Conservation (phyloP, 495 filamentous ascomycete species). For the Parachaetomium inaequale region DNA sequence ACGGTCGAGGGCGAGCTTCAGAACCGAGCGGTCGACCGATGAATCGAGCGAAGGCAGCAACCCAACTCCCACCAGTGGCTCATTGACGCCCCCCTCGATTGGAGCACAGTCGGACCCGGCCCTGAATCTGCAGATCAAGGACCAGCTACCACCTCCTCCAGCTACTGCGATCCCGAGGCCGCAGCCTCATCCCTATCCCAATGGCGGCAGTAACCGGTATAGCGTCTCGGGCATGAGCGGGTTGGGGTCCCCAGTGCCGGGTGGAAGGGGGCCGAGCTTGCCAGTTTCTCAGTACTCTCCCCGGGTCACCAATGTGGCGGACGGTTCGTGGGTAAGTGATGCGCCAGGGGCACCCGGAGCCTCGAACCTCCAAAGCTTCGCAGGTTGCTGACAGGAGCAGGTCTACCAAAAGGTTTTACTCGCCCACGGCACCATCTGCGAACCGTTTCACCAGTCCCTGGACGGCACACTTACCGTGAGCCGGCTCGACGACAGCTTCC, state of each 20-base stretch:
- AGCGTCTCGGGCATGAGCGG: conserved; percentile 54
- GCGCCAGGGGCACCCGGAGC: not conserved
- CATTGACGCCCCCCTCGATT: conserved; percentile 46
- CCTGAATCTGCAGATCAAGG: conserved; percentile 45
- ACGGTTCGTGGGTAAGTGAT: conserved; percentile 72
- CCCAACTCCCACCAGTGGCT: conserved; percentile 46
- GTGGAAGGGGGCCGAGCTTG: conserved; percentile 48
- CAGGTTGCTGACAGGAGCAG: conserved; percentile 42
- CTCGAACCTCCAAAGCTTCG: too few species aligned
- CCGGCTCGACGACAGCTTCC: conserved; percentile 80
- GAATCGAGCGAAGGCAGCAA: conserved; percentile 46
- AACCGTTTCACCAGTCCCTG: conserved; percentile 62
- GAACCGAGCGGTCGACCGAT: conserved; percentile 52
- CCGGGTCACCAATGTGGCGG: conserved; percentile 67
- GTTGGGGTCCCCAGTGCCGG: conserved; percentile 54
- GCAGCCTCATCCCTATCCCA: conserved; percentile 43
- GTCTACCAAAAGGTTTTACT: conserved; percentile 87
- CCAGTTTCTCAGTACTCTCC: conserved; percentile 75
- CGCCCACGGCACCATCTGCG: conserved; percentile 73
- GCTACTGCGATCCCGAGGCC: conserved; percentile 33
- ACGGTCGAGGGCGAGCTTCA: conserved; percentile 65
- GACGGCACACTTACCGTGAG: conserved; percentile 77
- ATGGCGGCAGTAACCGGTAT: conserved; percentile 37
- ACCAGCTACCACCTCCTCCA: conserved; percentile 33
- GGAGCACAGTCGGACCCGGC: conserved; percentile 45